Conservation (phyloP, 73 alveolate species). For the Breviolum minutum region DNA sequence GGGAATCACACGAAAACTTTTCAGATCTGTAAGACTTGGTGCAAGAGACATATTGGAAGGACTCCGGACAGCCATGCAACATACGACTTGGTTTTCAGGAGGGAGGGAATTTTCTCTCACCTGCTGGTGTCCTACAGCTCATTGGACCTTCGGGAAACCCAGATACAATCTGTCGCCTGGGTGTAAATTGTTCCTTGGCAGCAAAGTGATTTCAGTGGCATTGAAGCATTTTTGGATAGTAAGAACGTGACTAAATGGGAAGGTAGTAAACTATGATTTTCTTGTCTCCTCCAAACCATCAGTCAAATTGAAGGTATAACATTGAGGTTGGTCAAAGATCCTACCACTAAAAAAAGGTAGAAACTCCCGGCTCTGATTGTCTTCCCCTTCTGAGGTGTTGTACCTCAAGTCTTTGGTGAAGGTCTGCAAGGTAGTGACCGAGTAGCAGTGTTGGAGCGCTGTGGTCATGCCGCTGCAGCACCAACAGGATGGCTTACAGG, state of each 20-base stretch:
- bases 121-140: constrained; percentile 53
- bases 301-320: no score
- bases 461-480: constrained; percentile 41
- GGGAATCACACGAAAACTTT: no score
- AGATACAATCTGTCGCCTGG: constrained; percentile 54
- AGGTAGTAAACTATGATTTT: no score
- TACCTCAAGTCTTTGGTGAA: constrained; percentile 75
- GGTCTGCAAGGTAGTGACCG: constrained; percentile 93
- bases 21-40: no score
- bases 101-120: constrained; percentile 50
- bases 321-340: no score
- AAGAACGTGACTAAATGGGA: background rate
- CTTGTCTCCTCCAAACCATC: no score
- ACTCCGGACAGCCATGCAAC: background rate
- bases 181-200: constrained; percentile 55
- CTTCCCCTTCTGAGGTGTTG: constrained; percentile 13
- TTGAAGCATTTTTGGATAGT: no score
- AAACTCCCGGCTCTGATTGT: background rate
- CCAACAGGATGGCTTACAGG: constrained; percentile 71
- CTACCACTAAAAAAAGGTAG: background rate
- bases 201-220: background rate
- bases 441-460: constrained; percentile 60
- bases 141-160: constrained; percentile 61
- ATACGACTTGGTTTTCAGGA: background rate
- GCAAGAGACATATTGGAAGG: no score